Evolutionary conservation across 495 filamentous ascomycete genomes (phyloP).

Genomic region (Trichoderma reesei): DNA sequence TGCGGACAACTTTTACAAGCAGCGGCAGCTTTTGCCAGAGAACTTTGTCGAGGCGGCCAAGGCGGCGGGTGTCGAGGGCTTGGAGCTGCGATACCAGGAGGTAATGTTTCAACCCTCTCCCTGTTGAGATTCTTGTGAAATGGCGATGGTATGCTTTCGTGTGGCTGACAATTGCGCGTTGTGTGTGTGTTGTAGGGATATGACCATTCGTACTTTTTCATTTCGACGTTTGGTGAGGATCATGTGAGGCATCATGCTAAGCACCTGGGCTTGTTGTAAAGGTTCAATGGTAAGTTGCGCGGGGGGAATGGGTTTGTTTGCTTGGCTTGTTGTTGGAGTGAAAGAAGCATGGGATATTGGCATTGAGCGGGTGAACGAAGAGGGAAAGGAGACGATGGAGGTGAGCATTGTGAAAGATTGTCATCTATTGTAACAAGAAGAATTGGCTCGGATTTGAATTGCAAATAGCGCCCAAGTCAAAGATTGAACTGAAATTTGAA

Average conservation of each 20-base stretch:
- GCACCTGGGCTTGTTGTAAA: slow-evolving; percentile 40
- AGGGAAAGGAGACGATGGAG: neutral
- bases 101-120: too few relatives aligned
- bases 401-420: neutral
- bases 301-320: neutral
- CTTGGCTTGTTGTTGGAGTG: neutral
- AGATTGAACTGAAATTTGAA: too few relatives aligned
- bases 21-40: slow-evolving; percentile 85
- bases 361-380: neutral
- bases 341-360: neutral
- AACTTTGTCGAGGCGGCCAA: slow-evolving; percentile 76
- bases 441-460: too few relatives aligned
- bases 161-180: neutral
- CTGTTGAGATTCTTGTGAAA: too few relatives aligned
- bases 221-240: slow-evolving; percentile 78
- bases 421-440: neutral
- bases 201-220: slow-evolving; percentile 94
- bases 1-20: slow-evolving; percentile 90
- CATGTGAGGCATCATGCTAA: slow-evolving; percentile 88
- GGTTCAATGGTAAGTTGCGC: neutral
- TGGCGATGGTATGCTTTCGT: neutral
- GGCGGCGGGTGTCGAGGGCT: slow-evolving; percentile 54
- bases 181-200: slow-evolving; percentile 48
- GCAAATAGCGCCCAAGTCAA: too few relatives aligned
- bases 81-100: slow-evolving; percentile 72